Conservation (phyloP, 192 early-diverging fungal genomes). For the Backusella psychrophila region DNA sequence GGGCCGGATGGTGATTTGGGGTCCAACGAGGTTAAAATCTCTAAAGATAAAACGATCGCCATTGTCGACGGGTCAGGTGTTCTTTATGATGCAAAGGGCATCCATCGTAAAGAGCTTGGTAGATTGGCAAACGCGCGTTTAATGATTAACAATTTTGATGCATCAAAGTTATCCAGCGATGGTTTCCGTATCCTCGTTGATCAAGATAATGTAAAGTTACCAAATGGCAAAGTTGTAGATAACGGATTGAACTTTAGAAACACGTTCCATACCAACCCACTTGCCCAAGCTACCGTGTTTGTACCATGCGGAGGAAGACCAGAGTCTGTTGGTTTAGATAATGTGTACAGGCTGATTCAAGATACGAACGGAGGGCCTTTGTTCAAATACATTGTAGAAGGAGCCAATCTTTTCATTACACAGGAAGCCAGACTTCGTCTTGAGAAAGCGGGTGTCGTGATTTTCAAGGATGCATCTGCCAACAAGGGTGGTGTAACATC, state of each 20-base stretch:
- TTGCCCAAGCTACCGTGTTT: conserved; percentile 86
- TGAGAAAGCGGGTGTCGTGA: conserved; percentile 90
- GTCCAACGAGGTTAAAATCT: conserved; percentile 99
- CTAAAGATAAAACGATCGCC: conserved; percentile 91
- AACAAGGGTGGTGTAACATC: conserved; percentile 99
- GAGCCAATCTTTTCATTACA: conserved; percentile 99
- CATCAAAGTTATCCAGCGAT: conserved; percentile 67
- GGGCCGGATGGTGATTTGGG: conserved; percentile 99
- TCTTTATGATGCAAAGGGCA: conserved; percentile 87
- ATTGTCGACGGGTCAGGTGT: conserved; percentile 97
- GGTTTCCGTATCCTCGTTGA: conserved; percentile 97
- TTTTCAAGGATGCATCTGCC: conserved; percentile 99
- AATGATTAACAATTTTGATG: conserved; percentile 92
- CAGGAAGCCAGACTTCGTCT: conserved; percentile 96
- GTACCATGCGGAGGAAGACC: conserved; percentile 98
- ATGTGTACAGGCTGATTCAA: conserved; percentile 71
- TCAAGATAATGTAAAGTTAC: conserved; percentile 85
- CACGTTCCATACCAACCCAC: conserved; percentile 90
- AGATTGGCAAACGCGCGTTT: conserved; percentile 80
- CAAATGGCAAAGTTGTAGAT: conserved; percentile 83
- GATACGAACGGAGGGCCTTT: conserved; percentile 68
- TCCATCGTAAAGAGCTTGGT: conserved; percentile 83
- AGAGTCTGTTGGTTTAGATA: conserved; percentile 93
- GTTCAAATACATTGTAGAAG: conserved; percentile 99
- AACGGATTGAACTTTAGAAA: conserved; percentile 94